Evolutionary conservation across 2,329 filamentous ascomycete genomes (phyloP).

Genomic region (Falciphora oryzae): DNA sequence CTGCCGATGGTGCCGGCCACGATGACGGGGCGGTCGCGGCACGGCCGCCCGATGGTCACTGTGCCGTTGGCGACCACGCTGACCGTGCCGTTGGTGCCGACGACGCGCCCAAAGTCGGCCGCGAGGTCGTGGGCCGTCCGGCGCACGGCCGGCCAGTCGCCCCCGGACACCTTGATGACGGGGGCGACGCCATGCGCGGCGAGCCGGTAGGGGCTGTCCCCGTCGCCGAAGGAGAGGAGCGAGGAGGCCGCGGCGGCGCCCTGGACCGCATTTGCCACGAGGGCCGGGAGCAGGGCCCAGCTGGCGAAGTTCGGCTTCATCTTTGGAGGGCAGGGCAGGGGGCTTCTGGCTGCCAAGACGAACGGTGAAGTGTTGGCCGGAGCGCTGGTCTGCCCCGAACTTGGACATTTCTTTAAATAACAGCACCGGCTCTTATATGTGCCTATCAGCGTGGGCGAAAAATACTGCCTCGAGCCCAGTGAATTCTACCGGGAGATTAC

Average conservation of each 20-base stretch:
- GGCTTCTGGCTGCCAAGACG: not conserved
- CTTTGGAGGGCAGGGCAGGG: not conserved
- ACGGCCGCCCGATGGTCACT: not conserved
- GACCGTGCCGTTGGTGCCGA: constrained; percentile 18
- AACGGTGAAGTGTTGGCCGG: not conserved
- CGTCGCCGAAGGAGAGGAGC: constrained; percentile 11
- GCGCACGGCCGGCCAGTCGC: constrained; percentile 20
- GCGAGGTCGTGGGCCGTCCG: constrained; percentile 21
- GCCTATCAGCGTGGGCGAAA: not conserved
- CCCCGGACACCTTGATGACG: constrained; percentile 19
- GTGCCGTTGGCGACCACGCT: not conserved
- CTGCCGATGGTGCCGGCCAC: constrained; percentile 49
- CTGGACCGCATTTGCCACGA: not conserved
- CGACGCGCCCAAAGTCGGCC: constrained; percentile 20
- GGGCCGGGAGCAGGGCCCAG: constrained; percentile 10
- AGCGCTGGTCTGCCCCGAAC: too few relatives aligned
- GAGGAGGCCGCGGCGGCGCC: not conserved
- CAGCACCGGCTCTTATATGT: too few relatives aligned
- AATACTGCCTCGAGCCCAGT: not conserved
- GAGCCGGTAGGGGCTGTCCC: constrained; percentile 15
- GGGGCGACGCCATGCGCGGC: constrained; percentile 19
- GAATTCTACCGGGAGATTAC: not conserved
- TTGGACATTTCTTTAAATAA: not conserved
- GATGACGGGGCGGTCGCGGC: constrained; percentile 24
- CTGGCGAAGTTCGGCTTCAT: constrained; percentile 1